A percentile compares a stretch with the other conserved stretches of the same genome.
phyloP scores from a whole-genome alignment of 768 basidiomycete species.

The Leccinellum rugosiceps region DNA sequence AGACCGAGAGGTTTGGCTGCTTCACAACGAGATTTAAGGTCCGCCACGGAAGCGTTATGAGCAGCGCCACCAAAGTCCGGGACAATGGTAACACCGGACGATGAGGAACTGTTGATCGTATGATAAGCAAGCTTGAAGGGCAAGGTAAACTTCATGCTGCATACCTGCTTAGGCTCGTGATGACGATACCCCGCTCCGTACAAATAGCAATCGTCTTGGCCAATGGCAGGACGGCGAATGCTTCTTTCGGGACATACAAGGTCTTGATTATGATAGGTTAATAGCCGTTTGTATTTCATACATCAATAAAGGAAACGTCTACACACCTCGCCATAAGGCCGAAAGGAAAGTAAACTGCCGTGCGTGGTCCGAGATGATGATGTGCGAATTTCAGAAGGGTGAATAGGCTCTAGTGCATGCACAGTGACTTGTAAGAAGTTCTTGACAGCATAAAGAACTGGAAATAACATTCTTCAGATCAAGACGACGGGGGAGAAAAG shows the following conservation, averaged over 20 bases:
- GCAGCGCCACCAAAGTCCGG: conserved; percentile 53
- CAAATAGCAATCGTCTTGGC: conserved; percentile 63
- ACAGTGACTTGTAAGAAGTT: conserved; percentile 57
- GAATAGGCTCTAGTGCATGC: conserved; percentile 56
- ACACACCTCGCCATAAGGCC: conserved; percentile 64
- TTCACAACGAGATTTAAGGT: conserved; percentile 59
- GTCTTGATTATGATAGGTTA: conserved; percentile 37
- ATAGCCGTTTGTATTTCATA: not conserved
- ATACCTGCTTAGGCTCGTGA: conserved; percentile 68
- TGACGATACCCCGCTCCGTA: conserved; percentile 60
- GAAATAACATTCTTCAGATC: conserved; percentile 6
- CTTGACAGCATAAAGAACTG: conserved; percentile 71
- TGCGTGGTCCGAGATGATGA: conserved; percentile 35
- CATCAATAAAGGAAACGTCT: not conserved
- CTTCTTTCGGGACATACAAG: conserved; percentile 70
- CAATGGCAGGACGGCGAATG: conserved; percentile 56
- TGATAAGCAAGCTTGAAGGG: not conserved
- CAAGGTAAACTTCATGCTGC: conserved; percentile 16
- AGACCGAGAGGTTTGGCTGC: conserved; percentile 64
- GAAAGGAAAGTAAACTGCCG: conserved; percentile 43
- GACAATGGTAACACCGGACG: conserved; percentile 45
- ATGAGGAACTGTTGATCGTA: conserved; percentile 35
- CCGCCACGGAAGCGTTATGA: conserved; percentile 38
- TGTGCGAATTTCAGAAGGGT: conserved; percentile 35
- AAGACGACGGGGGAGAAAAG: not conserved